phyloP scores from a whole-genome alignment of 495 filamentous ascomycete genomes.

The Podospora pseudocomata region DNA sequence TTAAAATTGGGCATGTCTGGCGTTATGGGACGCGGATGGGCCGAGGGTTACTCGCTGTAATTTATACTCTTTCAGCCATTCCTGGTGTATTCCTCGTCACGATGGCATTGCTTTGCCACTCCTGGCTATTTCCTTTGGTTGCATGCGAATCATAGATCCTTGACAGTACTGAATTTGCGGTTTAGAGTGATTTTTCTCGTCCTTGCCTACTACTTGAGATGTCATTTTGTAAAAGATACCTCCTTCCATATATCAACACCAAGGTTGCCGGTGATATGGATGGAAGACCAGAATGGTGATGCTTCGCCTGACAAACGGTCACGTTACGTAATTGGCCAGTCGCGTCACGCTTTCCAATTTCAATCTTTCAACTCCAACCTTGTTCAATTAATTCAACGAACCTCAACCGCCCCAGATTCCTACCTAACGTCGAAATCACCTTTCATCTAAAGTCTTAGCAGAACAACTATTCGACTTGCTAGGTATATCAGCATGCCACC shows the following conservation, averaged over 20 bases:
- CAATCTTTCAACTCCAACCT: background rate
- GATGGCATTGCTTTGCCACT: constrained; percentile 34
- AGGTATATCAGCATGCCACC: constrained; percentile 17
- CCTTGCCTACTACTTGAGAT: background rate
- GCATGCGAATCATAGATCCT: constrained; percentile 46
- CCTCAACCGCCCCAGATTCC: background rate
- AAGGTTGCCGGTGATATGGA: background rate
- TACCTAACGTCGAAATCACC: too few species aligned
- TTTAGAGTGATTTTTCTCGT: background rate
- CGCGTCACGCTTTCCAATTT: constrained; percentile 12
- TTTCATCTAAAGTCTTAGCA: too few species aligned
- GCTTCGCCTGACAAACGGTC: background rate
- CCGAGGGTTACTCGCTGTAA: constrained; percentile 51
- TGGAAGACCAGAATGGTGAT: background rate
- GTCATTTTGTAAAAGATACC: background rate
- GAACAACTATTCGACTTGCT: background rate
- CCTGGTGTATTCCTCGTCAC: constrained; percentile 53
- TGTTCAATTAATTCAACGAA: background rate
- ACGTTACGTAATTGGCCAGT: constrained; percentile 4
- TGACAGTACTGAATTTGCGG: constrained; percentile 13
- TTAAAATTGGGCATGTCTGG: constrained; percentile 32
- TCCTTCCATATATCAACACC: background rate
- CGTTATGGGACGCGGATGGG: constrained; percentile 35
- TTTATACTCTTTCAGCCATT: constrained; percentile 56
- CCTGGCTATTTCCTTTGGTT: constrained; percentile 37